phyloP scores from a whole-genome alignment of 768 basidiomycete genomes.

The Porphyrellus cyaneotinctus region DNA sequence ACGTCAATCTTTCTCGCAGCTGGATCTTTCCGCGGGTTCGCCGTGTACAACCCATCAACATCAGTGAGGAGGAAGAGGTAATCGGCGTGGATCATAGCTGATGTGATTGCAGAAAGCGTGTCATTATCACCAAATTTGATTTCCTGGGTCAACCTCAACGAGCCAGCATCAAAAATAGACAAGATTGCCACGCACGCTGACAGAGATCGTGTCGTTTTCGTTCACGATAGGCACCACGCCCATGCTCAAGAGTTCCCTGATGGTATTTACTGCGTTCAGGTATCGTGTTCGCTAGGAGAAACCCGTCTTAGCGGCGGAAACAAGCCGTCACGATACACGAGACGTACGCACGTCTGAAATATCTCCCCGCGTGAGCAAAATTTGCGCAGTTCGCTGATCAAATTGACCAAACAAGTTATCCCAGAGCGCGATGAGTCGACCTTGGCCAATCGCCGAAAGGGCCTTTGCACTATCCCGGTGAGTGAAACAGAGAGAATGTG shows the following conservation, averaged over 20 bases:
- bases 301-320: conserved; percentile 1
- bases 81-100: conserved; percentile 96
- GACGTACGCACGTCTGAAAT: conserved; percentile 79
- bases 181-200: conserved; percentile 63
- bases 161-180: background rate
- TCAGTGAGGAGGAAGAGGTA: conserved; percentile 96
- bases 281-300: conserved; percentile 79
- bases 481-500: conserved; percentile 3
- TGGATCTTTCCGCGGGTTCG: conserved; percentile 91
- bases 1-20: conserved; percentile 73
- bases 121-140: conserved; percentile 99
- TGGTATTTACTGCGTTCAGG: conserved; percentile 93
- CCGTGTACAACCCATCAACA: conserved; percentile 92
- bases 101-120: conserved; percentile 94
- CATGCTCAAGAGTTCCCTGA: conserved; percentile 87
- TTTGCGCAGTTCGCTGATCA: conserved; percentile 93
- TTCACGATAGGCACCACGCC: conserved; percentile 98
- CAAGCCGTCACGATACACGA: background rate
- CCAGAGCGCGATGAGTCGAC: conserved; percentile 92
- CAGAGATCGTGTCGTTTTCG: conserved; percentile 98
- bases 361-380: conserved; percentile 90
- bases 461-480: conserved; percentile 53
- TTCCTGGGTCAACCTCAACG: conserved; percentile 55
- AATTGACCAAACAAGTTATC: conserved; percentile 94
- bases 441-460: conserved; percentile 94